These are phyloP conservation scores for Candida railenensis DNA, from an alignment of 805 yeast species.

Conservation along the genomic window DNA sequence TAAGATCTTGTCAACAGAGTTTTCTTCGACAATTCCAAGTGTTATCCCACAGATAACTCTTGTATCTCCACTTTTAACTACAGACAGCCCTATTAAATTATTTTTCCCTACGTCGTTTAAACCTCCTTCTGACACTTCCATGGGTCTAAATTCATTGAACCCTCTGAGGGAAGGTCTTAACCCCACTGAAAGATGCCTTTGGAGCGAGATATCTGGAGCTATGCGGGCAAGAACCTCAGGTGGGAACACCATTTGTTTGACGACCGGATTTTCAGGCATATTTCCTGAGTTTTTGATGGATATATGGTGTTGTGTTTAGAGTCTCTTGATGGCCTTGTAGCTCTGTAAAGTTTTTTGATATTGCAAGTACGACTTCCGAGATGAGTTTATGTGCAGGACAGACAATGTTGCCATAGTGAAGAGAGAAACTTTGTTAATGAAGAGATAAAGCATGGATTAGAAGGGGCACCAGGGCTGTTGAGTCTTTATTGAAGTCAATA, in stretches of 20 bases:
- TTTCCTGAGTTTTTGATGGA: not conserved
- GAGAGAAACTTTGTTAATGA: not conserved
- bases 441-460: not conserved
- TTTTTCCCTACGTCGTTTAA: slow-evolving; percentile 35
- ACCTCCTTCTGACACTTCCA: slow-evolving; percentile 41
- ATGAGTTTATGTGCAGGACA: not conserved
- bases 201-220: slow-evolving; percentile 81
- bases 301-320: not conserved
- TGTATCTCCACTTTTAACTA: slow-evolving; percentile 69
- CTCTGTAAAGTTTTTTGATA: not conserved
- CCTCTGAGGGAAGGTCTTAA: slow-evolving; percentile 73
- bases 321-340: not conserved
- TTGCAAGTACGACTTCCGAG: not conserved
- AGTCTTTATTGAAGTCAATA: too few species aligned
- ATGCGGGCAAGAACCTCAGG: slow-evolving; percentile 81
- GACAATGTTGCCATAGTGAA: not conserved
- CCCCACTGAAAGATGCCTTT: slow-evolving; percentile 73
- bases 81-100: slow-evolving; percentile 61
- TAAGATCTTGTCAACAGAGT: slow-evolving; percentile 28
- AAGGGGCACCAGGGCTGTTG: too few species aligned
- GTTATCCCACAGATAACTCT: slow-evolving; percentile 70
- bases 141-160: slow-evolving; percentile 68
- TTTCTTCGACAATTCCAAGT: slow-evolving; percentile 63
- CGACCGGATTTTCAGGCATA: not conserved
- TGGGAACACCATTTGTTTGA: slow-evolving; percentile 55